Evolutionary conservation across 495 filamentous ascomycete genomes (phyloP).

Genomic region (Neurospora sp.): DNA sequence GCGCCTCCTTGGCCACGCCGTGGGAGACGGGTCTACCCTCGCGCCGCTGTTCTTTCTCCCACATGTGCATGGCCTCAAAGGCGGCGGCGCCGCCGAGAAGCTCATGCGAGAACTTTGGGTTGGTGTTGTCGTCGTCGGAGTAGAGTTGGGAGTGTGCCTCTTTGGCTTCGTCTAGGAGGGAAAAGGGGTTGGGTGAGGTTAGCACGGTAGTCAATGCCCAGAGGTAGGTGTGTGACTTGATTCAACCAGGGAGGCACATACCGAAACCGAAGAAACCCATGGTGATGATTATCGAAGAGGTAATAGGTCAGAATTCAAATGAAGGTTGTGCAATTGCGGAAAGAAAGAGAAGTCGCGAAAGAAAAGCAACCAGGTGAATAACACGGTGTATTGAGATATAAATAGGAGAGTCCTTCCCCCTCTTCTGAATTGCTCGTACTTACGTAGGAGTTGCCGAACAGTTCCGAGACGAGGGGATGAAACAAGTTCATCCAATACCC

Average conservation of each 20-base stretch:
- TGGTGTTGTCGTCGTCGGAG: constrained; percentile 30
- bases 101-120: constrained; percentile 63
- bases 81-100: constrained; percentile 64
- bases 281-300: constrained; percentile 3
- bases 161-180: constrained; percentile 27
- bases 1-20: constrained; percentile 65
- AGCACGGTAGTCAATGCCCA: background rate
- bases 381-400: background rate
- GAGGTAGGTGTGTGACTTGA: background rate
- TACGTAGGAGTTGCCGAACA: background rate
- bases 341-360: background rate
- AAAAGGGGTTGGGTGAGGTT: background rate
- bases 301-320: constrained; percentile 1
- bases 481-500: no score
- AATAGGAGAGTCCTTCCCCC: background rate
- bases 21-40: constrained; percentile 64
- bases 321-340: background rate
- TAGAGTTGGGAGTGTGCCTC: constrained; percentile 54
- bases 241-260: constrained; percentile 9
- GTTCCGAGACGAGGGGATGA: no score
- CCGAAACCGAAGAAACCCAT: constrained; percentile 31
- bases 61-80: constrained; percentile 72
- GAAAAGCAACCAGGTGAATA: background rate
- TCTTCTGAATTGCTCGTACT: background rate
- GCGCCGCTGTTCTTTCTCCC: constrained; percentile 63